phyloP scores from a whole-genome alignment of 768 basidiomycete species.

The Agaricus blazei region DNA sequence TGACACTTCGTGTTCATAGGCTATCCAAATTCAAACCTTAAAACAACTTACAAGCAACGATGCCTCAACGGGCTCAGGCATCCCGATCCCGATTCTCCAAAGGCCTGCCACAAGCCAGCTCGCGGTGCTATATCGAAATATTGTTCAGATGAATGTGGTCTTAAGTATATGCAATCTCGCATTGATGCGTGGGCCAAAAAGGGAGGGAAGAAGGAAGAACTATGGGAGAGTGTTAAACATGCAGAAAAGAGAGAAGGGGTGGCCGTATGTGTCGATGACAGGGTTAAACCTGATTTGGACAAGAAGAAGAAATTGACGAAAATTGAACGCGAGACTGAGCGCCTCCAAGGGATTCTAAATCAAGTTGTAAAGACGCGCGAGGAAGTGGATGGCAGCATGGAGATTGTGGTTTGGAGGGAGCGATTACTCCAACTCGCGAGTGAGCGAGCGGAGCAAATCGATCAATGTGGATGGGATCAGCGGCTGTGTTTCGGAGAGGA shows the following conservation, averaged over 20 bases:
- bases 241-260: slow-evolving; percentile 70
- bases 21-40: slow-evolving; percentile 51
- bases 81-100: slow-evolving; percentile 52
- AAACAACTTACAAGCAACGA: slow-evolving; percentile 77
- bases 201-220: slow-evolving; percentile 54
- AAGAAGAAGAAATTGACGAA: slow-evolving; percentile 29
- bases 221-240: slow-evolving; percentile 73
- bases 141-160: slow-evolving; percentile 85
- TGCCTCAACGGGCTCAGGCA: slow-evolving; percentile 70
- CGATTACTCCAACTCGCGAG: slow-evolving; percentile 60
- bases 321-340: slow-evolving; percentile 49
- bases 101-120: slow-evolving; percentile 76
- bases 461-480: slow-evolving; percentile 87
- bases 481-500: slow-evolving; percentile 80
- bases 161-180: slow-evolving; percentile 63
- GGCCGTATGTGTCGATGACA: slow-evolving; percentile 40
- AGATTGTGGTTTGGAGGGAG: slow-evolving; percentile 66
- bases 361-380: slow-evolving; percentile 58
- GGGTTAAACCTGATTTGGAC: slow-evolving; percentile 19
- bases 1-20: slow-evolving; percentile 30
- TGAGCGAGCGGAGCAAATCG: slow-evolving; percentile 57
- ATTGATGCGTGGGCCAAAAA: slow-evolving; percentile 58
- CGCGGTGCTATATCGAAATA: slow-evolving; percentile 86
- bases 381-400: slow-evolving; percentile 62
- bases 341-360: slow-evolving; percentile 49